A percentile compares a stretch with the other conserved stretches of the same genome.
Evolutionary conservation across 495 filamentous ascomycete genomes (phyloP).

Genomic region (Penicillium bovifimosum): DNA sequence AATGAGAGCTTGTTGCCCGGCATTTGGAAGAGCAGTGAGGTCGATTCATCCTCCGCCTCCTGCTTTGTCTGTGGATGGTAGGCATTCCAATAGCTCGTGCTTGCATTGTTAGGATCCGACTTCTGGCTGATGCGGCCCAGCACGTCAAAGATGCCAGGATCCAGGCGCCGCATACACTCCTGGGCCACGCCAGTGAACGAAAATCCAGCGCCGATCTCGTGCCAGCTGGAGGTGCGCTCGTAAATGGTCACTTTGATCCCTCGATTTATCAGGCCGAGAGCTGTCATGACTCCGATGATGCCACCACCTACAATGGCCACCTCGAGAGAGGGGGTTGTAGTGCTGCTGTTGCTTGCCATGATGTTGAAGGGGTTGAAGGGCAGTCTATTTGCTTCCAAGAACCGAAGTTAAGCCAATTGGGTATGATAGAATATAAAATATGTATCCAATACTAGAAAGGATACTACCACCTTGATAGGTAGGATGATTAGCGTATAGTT

Average conservation of each 20-base stretch:
- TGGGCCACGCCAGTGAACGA: slow-evolving; percentile 15
- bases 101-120: neutral
- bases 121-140: slow-evolving; percentile 4
- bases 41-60: neutral
- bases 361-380: too few species aligned
- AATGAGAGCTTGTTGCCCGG: neutral
- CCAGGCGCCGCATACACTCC: slow-evolving; percentile 12
- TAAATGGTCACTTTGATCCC: slow-evolving; percentile 14
- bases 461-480: too few species aligned
- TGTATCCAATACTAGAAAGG: too few species aligned
- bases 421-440: too few species aligned
- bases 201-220: slow-evolving; percentile 19
- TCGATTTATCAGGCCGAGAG: slow-evolving; percentile 12
- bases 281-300: slow-evolving; percentile 18
- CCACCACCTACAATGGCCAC: slow-evolving; percentile 23
- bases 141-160: slow-evolving; percentile 12
- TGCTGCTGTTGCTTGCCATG: slow-evolving; percentile 1
- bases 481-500: too few species aligned
- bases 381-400: too few species aligned
- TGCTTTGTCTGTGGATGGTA: neutral
- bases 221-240: slow-evolving; percentile 13
- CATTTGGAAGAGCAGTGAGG: neutral
- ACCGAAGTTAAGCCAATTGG: too few species aligned
- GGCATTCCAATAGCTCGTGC: slow-evolving; percentile 6
- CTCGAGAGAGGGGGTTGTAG: neutral